Evolutionary conservation across 805 yeast species (phyloP), one percentile per base, ranked within the genome.

Genomic region (Clavispora carvajalis): DNA sequence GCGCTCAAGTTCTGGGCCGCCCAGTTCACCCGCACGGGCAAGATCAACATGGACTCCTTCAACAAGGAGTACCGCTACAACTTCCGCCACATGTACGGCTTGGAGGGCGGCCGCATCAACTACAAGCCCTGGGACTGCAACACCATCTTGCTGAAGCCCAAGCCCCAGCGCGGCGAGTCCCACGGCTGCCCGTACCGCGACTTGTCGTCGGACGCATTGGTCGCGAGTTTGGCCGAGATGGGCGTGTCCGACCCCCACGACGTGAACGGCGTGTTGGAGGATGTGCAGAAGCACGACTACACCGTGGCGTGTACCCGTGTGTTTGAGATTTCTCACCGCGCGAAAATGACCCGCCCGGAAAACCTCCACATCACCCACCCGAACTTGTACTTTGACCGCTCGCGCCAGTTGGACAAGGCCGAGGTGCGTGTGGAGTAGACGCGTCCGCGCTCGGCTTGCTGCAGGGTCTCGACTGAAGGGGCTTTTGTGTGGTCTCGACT

Each of bases 131-230:
- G 84, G 82, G 85, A 82, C 57, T 93, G 97, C 67, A 76, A 79
- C 29, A 79, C 82, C 1, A 87, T 93, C 31, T 61, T 87, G 43
- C 71, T 79, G 21, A 81, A 81, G 50, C 87, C 88, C 7, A 75
- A 80, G 47, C 89, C 95, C 0, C 65, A 71, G 34, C 70, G 74
- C 36, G 74, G 72, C 31, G 95, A 90, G 50, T 75, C 67, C 44
- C 96, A 91, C 57, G 99, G 99, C 2, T 91, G 98, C 62, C 97
- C 98, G 5, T 93, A 85, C 62, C 69, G 95, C 40, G 91, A 85
- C 53, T 67, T 85, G 53, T 70, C 76, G 10, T 57, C 76, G n/a
- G 95, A 86, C 34, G 73, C 76, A 39, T 67, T 93, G 36, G 69
- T 74, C 6, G 49, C 53, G 3, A 76, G 77, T 45, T 67, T 93